phyloP scores from a whole-genome alignment of 257 asterid species.

The Striga asiatica region DNA sequence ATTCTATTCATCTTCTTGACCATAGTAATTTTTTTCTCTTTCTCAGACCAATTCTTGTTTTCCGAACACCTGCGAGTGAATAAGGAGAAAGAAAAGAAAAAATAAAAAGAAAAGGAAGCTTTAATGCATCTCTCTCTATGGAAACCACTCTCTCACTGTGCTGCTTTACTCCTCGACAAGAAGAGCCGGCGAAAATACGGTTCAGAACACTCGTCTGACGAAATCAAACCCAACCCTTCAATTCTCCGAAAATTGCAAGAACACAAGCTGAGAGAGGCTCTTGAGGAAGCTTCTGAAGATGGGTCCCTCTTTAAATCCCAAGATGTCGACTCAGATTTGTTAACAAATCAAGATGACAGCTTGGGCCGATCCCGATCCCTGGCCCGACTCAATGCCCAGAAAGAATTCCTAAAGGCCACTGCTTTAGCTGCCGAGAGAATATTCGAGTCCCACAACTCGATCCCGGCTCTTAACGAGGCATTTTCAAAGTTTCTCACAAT shows the following conservation, averaged over 20 bases:
- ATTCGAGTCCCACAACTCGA: slow-evolving; percentile 46
- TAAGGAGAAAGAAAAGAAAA: too few relatives aligned
- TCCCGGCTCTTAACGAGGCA: slow-evolving; percentile 58
- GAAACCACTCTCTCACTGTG: slow-evolving; percentile 91
- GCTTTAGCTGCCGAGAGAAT: slow-evolving; percentile 84
- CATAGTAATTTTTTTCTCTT: background rate
- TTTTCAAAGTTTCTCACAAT: slow-evolving; percentile 66
- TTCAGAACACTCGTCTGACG: slow-evolving; percentile 38
- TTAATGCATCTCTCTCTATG: slow-evolving; percentile 88
- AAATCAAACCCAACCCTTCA: slow-evolving; percentile 47
- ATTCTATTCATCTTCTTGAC: slow-evolving; percentile 15
- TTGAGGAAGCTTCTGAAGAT: slow-evolving; percentile 88
- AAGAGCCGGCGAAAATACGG: slow-evolving; percentile 63
- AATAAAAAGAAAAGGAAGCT: slow-evolving; percentile 13
- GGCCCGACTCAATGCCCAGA: slow-evolving; percentile 75
- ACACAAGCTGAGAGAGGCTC: slow-evolving; percentile 86
- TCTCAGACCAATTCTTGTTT: too few relatives aligned
- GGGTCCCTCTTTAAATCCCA: slow-evolving; percentile 73
- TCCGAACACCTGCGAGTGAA: too few relatives aligned
- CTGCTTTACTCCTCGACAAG: slow-evolving; percentile 73
- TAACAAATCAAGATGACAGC: slow-evolving; percentile 52
- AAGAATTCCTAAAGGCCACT: slow-evolving; percentile 78
- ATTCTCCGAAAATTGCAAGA: slow-evolving; percentile 52
- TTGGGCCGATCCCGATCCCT: slow-evolving; percentile 81
- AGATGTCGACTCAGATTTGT: slow-evolving; percentile 48